phyloP scores from a whole-genome alignment of 352 stramenopile genomes.

The Pythium phragmiticola region DNA sequence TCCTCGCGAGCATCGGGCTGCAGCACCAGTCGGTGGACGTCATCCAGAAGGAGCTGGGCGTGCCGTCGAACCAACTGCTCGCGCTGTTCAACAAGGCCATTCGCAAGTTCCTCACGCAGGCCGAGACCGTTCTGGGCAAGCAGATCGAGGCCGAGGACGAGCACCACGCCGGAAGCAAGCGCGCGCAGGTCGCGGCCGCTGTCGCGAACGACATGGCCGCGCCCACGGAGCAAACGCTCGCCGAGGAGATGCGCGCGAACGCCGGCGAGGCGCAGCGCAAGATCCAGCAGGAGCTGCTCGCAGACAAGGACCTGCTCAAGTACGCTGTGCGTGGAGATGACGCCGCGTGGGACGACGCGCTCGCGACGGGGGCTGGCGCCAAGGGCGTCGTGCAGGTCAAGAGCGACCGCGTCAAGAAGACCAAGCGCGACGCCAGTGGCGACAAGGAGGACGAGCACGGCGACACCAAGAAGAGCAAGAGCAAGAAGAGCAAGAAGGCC shows the following conservation, averaged over 20 bases:
- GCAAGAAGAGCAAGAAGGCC: constrained; percentile 52
- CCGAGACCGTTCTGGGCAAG: constrained; percentile 80
- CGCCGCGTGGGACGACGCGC: constrained; percentile 86
- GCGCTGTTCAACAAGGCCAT: constrained; percentile 98
- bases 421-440: constrained; percentile 38
- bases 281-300: constrained; percentile 70
- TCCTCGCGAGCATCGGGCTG: constrained; percentile 95
- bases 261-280: constrained; percentile 83
- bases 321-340: constrained; percentile 94
- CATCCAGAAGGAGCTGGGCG: constrained; percentile 91
- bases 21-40: constrained; percentile 93
- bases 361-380: constrained; percentile 38
- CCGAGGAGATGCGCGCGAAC: constrained; percentile 72
- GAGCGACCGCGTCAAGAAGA: constrained; percentile 63
- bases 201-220: constrained; percentile 74
- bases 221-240: constrained; percentile 79
- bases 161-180: constrained; percentile 40
- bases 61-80: constrained; percentile 95
- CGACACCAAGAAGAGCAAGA: constrained; percentile 42
- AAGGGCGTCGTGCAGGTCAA: constrained; percentile 80
- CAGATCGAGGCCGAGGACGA: constrained; percentile 79
- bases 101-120: constrained; percentile 84
- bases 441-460: constrained; percentile 39
- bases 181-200: constrained; percentile 58
- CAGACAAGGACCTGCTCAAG: constrained; percentile 93